phyloP scores from a whole-genome alignment of 345 rosid species.

The Punica granatum region DNA sequence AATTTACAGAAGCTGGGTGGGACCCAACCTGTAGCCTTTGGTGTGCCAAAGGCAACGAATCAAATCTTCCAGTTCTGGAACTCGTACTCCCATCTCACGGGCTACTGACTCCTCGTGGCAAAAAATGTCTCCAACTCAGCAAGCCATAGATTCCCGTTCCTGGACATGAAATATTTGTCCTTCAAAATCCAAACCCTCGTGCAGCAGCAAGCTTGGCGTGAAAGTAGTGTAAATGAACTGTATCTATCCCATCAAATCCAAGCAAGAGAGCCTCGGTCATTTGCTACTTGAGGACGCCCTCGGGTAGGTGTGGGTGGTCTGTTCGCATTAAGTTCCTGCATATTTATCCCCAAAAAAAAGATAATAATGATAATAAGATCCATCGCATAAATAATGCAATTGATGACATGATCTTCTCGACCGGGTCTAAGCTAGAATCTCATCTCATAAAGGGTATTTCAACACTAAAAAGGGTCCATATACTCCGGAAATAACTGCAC shows the following conservation, averaged over 20 bases:
- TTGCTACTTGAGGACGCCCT: constrained; percentile 87
- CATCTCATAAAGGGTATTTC: neutral
- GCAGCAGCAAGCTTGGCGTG: neutral
- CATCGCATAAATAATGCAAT: too few relatives aligned
- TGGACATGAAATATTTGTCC: constrained; percentile 17
- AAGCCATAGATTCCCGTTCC: constrained; percentile 25
- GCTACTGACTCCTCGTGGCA: constrained; percentile 18
- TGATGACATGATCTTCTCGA: neutral
- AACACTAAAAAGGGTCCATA: neutral
- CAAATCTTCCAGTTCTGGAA: constrained; percentile 22
- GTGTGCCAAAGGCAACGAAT: constrained; percentile 21
- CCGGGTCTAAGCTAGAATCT: neutral
- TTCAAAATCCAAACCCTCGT: constrained; percentile 15
- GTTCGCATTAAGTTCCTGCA: constrained; percentile 89
- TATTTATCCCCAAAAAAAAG: constrained; percentile 6
- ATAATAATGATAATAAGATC: too few relatives aligned
- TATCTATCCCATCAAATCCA: constrained; percentile 34
- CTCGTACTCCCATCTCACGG: constrained; percentile 20
- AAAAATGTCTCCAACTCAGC: constrained; percentile 11
- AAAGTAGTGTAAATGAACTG: neutral
- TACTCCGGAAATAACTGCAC: neutral
- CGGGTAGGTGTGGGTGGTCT: constrained; percentile 95
- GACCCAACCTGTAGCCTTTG: constrained; percentile 17
- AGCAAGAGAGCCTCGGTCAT: constrained; percentile 87
- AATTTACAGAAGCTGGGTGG: constrained; percentile 35